Conservation (phyloP, 257 asterid species). For the Solanum pennellii region DNA sequence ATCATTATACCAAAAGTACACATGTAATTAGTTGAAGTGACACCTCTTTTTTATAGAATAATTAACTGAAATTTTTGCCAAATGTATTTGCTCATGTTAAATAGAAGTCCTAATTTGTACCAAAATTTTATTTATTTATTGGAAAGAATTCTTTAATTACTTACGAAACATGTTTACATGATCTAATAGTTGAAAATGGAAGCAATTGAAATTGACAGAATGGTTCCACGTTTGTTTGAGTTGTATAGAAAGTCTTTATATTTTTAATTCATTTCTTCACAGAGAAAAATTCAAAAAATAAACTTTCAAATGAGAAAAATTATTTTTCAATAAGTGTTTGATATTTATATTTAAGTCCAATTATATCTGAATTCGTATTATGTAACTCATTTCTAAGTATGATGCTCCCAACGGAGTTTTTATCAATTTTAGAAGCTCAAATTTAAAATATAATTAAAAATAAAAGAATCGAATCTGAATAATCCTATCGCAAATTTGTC, state of each 20-base stretch:
- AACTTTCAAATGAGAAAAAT: not conserved
- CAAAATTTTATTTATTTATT: not conserved
- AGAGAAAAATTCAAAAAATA: not conserved
- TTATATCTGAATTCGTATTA: not conserved
- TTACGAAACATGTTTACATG: not conserved
- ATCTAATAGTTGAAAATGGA: not conserved
- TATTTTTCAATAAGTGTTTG: rapidly evolving
- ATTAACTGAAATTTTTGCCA: not conserved
- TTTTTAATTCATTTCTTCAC: not conserved
- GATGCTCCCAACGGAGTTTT: not conserved
- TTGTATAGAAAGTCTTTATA: not conserved
- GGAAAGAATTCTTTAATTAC: not conserved
- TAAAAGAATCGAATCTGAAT: rapidly evolving
- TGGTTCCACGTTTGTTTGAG: not conserved
- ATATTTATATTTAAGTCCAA: not conserved
- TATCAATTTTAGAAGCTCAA: not conserved
- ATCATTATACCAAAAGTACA: not conserved
- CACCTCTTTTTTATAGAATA: not conserved
- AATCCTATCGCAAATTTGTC: not conserved
- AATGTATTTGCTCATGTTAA: not conserved
- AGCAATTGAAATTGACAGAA: not conserved
- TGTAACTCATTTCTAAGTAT: not conserved
- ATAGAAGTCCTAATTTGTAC: not conserved
- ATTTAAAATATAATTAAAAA: not conserved
- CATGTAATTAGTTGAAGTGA: not conserved